phyloP scores from a whole-genome alignment of 1,139 yeast genomes.

The Sugiyamaella grinbergsii region DNA sequence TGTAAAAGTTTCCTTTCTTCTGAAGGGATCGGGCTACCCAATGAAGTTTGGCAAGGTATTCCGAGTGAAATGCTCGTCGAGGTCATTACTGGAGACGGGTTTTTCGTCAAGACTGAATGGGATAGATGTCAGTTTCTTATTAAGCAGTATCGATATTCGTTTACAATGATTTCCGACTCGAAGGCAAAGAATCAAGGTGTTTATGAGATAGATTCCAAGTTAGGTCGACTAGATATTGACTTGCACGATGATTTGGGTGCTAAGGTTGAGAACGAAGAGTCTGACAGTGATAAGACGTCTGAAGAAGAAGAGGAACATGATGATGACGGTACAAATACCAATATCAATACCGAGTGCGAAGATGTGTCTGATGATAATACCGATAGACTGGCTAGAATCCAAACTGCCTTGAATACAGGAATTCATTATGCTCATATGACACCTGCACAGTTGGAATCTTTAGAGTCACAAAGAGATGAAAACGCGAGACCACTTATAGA shows the following conservation, averaged over 20 bases:
- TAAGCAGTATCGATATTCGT: background rate
- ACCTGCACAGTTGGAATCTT: constrained; percentile 48
- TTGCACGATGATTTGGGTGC: background rate
- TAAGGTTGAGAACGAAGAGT: background rate
- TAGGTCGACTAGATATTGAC: no score
- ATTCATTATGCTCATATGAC: constrained; percentile 53
- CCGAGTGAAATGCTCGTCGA: constrained; percentile 48
- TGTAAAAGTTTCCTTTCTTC: constrained; percentile 50
- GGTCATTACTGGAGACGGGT: constrained; percentile 51
- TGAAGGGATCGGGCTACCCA: constrained; percentile 52
- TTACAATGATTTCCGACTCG: background rate
- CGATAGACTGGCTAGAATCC: constrained; percentile 20
- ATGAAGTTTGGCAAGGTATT: constrained; percentile 50
- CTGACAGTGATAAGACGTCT: background rate
- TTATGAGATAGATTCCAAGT: no score
- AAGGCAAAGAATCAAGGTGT: background rate
- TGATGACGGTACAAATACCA: background rate
- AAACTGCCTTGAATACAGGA: constrained; percentile 41
- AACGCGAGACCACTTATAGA: constrained; percentile 45
- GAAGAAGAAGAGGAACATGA: background rate
- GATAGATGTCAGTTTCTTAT: constrained; percentile 50
- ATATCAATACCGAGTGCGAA: background rate
- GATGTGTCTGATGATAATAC: constrained; percentile 6
- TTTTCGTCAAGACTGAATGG: constrained; percentile 56
- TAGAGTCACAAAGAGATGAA: constrained; percentile 46